phyloP scores from a whole-genome alignment of 2,329 filamentous ascomycete species.

The Aciculosporium take region DNA sequence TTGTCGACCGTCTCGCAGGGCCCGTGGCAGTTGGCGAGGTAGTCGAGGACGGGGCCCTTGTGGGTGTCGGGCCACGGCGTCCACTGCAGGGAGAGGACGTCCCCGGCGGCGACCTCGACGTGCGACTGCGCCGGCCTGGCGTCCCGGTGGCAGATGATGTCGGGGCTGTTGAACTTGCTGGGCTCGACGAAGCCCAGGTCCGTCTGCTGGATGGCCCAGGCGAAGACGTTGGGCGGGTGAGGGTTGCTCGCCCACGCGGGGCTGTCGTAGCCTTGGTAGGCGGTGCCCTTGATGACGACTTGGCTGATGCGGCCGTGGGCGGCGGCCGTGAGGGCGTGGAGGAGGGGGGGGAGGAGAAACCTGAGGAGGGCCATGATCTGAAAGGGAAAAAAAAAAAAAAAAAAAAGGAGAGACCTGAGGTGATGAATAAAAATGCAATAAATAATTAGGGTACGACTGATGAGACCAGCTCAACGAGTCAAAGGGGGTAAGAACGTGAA shows the following conservation, averaged over 20 bases:
- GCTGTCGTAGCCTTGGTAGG: slow-evolving; percentile 26
- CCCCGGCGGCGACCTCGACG: slow-evolving; percentile 29
- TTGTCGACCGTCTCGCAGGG: slow-evolving; percentile 27
- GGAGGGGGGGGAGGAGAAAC: slow-evolving; percentile 6
- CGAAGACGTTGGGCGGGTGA: slow-evolving; percentile 22
- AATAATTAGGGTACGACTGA: not conserved
- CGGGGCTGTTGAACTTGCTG: slow-evolving; percentile 22
- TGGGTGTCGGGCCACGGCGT: slow-evolving; percentile 34
- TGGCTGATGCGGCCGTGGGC: slow-evolving; percentile 26
- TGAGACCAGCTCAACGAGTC: not conserved
- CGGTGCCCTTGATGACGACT: slow-evolving; percentile 29
- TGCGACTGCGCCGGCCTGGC: slow-evolving; percentile 25
- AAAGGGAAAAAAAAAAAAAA: not conserved
- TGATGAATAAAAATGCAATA: not conserved
- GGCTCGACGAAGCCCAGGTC: slow-evolving; percentile 36
- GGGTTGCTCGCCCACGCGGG: slow-evolving; percentile 19
- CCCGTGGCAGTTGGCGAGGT: slow-evolving; percentile 29
- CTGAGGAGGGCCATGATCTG: not conserved
- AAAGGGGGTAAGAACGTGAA: not conserved
- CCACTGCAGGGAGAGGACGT: slow-evolving; percentile 32
- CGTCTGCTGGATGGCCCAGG: slow-evolving; percentile 27
- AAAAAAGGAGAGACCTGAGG: not conserved
- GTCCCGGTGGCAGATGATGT: slow-evolving; percentile 35
- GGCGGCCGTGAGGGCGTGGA: slow-evolving; percentile 13
- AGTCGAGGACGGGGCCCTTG: slow-evolving; percentile 32